A percentile compares a stretch with the other conserved stretches of the same genome.
phyloP scores from a whole-genome alignment of 139 green algal species.

The Chlorella sp. region DNA sequence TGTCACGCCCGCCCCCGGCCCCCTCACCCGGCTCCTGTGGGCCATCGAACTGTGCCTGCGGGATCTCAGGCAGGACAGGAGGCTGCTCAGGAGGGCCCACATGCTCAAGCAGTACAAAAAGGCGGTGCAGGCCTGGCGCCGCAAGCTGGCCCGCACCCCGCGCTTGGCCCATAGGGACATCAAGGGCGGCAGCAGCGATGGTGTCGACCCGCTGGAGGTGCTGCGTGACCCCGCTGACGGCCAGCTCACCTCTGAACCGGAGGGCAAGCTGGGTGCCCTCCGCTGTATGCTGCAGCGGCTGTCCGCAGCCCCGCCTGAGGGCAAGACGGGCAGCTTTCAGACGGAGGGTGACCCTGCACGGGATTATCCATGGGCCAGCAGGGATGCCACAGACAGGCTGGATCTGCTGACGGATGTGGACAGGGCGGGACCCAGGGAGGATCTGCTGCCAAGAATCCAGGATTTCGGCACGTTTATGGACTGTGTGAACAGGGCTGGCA shows the following conservation, averaged over 20 bases:
- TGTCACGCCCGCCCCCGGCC: no score
- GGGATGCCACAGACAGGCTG: no score
- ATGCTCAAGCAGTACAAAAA: no score
- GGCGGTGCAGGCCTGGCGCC: background rate
- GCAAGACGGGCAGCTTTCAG: background rate
- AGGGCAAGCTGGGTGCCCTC: background rate
- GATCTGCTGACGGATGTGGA: background rate
- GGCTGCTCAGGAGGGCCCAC: background rate
- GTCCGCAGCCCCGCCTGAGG: background rate
- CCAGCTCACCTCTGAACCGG: background rate
- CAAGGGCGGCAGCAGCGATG: no score
- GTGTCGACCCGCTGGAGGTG: background rate
- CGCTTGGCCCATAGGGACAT: background rate
- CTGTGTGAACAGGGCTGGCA: constrained; percentile 4
- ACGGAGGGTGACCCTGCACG: background rate
- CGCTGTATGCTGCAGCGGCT: background rate
- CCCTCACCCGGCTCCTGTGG: background rate
- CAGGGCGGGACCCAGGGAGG: background rate
- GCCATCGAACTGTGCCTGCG: background rate
- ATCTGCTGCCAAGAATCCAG: constrained; percentile 6
- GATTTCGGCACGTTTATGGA: constrained; percentile 16
- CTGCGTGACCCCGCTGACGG: background rate
- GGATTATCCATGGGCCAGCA: background rate
- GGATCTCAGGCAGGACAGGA: background rate
- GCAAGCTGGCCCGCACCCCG: background rate